Base-by-base conservation (phyloP, 805 yeast genomes). In the Ascoidea tarda region DNA sequence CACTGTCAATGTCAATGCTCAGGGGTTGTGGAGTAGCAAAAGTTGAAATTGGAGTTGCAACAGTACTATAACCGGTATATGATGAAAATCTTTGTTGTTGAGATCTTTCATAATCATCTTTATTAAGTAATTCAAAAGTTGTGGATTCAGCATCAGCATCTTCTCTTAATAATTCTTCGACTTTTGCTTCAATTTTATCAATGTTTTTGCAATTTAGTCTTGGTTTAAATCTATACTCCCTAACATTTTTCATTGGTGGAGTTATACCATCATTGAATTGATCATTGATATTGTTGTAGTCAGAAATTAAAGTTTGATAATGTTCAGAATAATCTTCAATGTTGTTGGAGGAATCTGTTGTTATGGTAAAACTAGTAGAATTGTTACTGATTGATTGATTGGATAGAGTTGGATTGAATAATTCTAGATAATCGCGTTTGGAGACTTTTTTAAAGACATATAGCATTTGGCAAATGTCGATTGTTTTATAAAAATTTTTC, bases 381-480 rank as follows among this genome's bases (percentile, higher is more conserved):
- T 38, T 38, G 48, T 53, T 46, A 46, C 52, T 46, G 31, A 56
- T 47, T 14, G 46, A 46, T 31, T 6, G 16, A 6, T 46, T 46
- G 12, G 16, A 46, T n/a, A 16, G 47, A n/a, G 28, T 16, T 16
- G 47, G 28, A 5, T 59, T 57, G 6, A 74, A 52, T 50, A 71
- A 73, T 6, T 74, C 69, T 28, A 78, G 81, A n/a, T 58, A 54
- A 33, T 70, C 71, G 45, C 76, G 79, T 16, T 64, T 59, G 12
- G 69, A 64, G 5, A 80, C 69, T 14, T 74, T 69, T 53, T 78
- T 81, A 6, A 88, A 72, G 5, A 91, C 91, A 5, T 90, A 67
- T 51, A 93, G 69, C 71, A 93, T 86, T 66, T 93, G 97, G 52
- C 85, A 79, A 5, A 91, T 72, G 65, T 93, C 98, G 42, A 87